Evolutionary conservation across 768 basidiomycete species (phyloP).

Genomic region (Dioszegia crocea): DNA sequence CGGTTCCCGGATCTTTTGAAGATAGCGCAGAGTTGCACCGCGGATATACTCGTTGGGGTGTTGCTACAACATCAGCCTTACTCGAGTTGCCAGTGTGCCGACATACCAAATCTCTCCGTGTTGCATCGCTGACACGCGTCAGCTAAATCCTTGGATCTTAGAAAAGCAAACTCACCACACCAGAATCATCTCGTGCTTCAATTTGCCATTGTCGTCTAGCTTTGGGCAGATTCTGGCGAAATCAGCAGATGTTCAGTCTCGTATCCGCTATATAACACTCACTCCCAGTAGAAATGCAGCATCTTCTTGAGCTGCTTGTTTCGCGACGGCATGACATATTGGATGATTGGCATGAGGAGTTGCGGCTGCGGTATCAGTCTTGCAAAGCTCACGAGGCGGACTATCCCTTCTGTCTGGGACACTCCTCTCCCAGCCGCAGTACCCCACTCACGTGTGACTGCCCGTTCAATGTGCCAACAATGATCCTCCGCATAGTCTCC

Average conservation of each 20-base stretch:
- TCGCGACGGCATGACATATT: slow-evolving; percentile 91
- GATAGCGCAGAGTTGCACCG: slow-evolving; percentile 91
- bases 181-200: slow-evolving; percentile 99
- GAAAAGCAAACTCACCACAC: slow-evolving; percentile 77
- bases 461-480: slow-evolving; percentile 89
- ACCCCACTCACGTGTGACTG: slow-evolving; percentile 69
- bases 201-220: slow-evolving; percentile 90
- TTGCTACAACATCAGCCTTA: slow-evolving; percentile 59
- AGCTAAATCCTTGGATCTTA: background rate
- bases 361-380: slow-evolving; percentile 60
- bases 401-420: too few species aligned
- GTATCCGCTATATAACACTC: slow-evolving; percentile 14
- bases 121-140: slow-evolving; percentile 67
- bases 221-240: slow-evolving; percentile 78
- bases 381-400: too few species aligned
- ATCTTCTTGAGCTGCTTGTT: slow-evolving; percentile 97
- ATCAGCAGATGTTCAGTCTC: background rate
- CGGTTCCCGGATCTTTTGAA: slow-evolving; percentile 91
- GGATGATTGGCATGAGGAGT: slow-evolving; percentile 95
- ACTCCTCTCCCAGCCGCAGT: background rate
- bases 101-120: slow-evolving; percentile 86
- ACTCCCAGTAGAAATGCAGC: slow-evolving; percentile 55
- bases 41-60: slow-evolving; percentile 99
- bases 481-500: slow-evolving; percentile 90
- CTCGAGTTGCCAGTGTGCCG: background rate